Conservation (phyloP, 2,329 filamentous ascomycete genomes). For the Pseudogymnoascus sp. region DNA sequence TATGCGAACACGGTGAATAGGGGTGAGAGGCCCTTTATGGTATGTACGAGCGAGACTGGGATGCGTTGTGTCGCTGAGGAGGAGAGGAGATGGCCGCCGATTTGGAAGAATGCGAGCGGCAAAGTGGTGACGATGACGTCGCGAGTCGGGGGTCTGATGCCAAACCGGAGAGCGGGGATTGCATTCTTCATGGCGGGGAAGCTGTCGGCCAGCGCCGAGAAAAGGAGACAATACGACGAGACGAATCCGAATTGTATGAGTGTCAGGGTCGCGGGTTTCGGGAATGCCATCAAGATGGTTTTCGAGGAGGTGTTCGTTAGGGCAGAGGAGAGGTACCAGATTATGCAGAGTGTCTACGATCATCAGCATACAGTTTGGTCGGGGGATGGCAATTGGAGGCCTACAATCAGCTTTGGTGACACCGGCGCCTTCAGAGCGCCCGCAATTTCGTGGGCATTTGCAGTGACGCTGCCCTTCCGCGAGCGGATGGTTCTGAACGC, state of each 20-base stretch:
- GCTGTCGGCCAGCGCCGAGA: slow-evolving; percentile 66
- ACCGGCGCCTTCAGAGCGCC: slow-evolving; percentile 85
- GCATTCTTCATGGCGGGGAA: slow-evolving; percentile 64
- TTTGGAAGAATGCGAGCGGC: slow-evolving; percentile 88
- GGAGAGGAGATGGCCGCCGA: slow-evolving; percentile 86
- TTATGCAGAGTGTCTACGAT: slow-evolving; percentile 67
- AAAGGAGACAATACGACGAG: slow-evolving; percentile 74
- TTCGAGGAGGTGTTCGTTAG: slow-evolving; percentile 97
- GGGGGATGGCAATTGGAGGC: slow-evolving; percentile 17
- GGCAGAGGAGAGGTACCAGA: slow-evolving; percentile 95
- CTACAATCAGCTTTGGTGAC: slow-evolving; percentile 80
- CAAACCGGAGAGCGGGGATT: slow-evolving; percentile 74
- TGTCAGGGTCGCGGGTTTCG: slow-evolving; percentile 85
- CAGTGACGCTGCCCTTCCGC: slow-evolving; percentile 77
- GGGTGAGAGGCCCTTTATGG: slow-evolving; percentile 94
- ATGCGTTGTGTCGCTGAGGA: slow-evolving; percentile 92
- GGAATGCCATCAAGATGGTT: slow-evolving; percentile 85
- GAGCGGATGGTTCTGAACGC: slow-evolving; percentile 78
- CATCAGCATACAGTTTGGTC: slow-evolving; percentile 23
- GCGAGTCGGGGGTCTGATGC: slow-evolving; percentile 71
- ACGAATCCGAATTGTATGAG: slow-evolving; percentile 92
- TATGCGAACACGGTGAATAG: slow-evolving; percentile 94
- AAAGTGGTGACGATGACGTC: slow-evolving; percentile 82
- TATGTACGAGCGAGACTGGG: slow-evolving; percentile 93
- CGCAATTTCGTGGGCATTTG: slow-evolving; percentile 89